phyloP scores from a whole-genome alignment of 257 asterid species.

The Solanum dulcamara region DNA sequence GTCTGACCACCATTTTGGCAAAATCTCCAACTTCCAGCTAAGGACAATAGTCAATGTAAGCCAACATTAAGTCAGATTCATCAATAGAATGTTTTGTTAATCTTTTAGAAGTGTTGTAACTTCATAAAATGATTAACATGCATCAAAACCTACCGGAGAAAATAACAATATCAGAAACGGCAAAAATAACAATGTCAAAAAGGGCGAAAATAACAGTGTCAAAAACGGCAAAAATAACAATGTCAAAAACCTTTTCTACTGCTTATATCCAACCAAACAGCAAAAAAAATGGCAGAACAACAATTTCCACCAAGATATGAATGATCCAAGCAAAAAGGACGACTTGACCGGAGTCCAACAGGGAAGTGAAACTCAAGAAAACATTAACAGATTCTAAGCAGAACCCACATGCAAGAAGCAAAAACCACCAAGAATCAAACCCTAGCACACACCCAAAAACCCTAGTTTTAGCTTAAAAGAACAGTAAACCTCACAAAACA shows the following conservation, averaged over 20 bases:
- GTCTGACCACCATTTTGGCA: background rate
- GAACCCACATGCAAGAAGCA: slow-evolving; percentile 9
- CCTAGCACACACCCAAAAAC: background rate
- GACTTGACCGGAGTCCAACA: background rate
- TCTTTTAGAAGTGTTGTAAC: background rate
- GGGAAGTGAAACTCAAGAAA: background rate
- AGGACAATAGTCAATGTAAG: background rate
- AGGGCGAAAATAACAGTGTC: background rate
- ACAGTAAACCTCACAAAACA: background rate
- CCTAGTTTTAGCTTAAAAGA: background rate
- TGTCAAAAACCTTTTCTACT: background rate
- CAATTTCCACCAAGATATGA: background rate
- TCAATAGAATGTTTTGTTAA: background rate
- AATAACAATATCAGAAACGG: background rate
- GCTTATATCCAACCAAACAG: background rate
- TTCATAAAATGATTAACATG: background rate
- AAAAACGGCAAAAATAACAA: background rate
- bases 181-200: background rate
- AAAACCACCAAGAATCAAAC: background rate
- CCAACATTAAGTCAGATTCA: background rate
- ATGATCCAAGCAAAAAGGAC: background rate
- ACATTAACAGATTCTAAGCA: background rate
- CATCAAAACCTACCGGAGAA: background rate
- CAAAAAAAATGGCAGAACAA: background rate
- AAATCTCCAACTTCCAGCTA: background rate